A percentile compares a stretch with the other conserved stretches of the same genome.
Conservation (phyloP, 805 yeast species). For the Yamadazyma sp. region DNA sequence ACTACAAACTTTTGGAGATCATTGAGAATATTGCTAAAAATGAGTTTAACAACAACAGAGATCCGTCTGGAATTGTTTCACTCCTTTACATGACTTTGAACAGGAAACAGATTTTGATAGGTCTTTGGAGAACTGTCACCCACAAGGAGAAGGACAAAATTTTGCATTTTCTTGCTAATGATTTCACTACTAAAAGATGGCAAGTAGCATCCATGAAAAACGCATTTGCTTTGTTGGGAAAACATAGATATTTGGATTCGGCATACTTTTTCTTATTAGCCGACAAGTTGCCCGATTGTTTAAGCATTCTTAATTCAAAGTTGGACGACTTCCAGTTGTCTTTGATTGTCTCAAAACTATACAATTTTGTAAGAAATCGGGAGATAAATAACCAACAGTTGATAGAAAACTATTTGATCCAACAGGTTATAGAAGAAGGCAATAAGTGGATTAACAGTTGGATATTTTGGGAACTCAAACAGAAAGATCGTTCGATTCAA, state of each 20-base stretch:
- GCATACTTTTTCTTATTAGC: slow-evolving; percentile 86
- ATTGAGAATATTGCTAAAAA: slow-evolving; percentile 72
- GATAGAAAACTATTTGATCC: slow-evolving; percentile 52
- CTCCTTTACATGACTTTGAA: slow-evolving; percentile 74
- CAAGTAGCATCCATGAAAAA: slow-evolving; percentile 85
- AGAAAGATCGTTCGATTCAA: slow-evolving; percentile 50
- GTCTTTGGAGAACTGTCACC: slow-evolving; percentile 79
- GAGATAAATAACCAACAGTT: slow-evolving; percentile 32
- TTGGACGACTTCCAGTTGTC: slow-evolving; percentile 72
- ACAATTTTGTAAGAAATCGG: slow-evolving; percentile 31
- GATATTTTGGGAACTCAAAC: slow-evolving; percentile 65
- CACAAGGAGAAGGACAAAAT: slow-evolving; percentile 84
- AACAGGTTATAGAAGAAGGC: slow-evolving; percentile 57
- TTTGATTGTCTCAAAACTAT: slow-evolving; percentile 74
- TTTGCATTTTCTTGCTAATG: slow-evolving; percentile 72
- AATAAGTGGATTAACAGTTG: slow-evolving; percentile 84
- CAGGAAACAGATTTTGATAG: slow-evolving; percentile 72
- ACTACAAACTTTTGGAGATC: slow-evolving; percentile 27
- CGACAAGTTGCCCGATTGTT: slow-evolving; percentile 72
- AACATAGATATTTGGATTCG: slow-evolving; percentile 83
- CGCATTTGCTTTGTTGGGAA: slow-evolving; percentile 86
- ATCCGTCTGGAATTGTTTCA: slow-evolving; percentile 69
- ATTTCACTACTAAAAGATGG: slow-evolving; percentile 78
- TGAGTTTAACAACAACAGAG: slow-evolving; percentile 61
- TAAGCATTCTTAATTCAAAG: slow-evolving; percentile 68